Evolutionary conservation across 164 flowering plant species (phyloP), one percentile per base, ranked within the genome.

Genomic region (Vitis labrusca): DNA sequence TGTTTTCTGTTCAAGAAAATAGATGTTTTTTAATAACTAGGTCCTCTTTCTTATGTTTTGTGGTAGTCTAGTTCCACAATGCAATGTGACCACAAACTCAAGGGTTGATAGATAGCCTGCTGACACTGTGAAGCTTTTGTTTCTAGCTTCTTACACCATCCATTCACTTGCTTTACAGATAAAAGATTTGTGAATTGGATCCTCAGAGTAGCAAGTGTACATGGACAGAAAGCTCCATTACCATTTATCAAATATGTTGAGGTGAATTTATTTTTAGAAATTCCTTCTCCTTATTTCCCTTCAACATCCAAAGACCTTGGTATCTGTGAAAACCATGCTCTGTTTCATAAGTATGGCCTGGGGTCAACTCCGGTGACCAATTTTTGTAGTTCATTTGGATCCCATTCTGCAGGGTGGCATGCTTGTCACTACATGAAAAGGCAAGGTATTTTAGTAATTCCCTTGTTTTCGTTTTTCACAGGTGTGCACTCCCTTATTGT

Each of bases 221-320:
- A 95, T 84, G 97, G 94, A 72, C 79, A 72, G 56, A 91, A 70
- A 77, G 91, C 90, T 53, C 92, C 87, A 70, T 70, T 95, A 77
- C 92, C 98, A 63, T 95, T 95, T 72, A 78, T 95, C 69, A 84
- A 85, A 74, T 88, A 93, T 70, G 82, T 91, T 61, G 95, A 91
- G 91, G 99, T 92, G 76, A 75, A 65, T 48, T 30, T 16, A 10
- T 12, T 55, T n/a, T 10, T 44, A 17, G 27, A 30, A 19, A 55
- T 27, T 52, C 59, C 44, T 37, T 37, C 8, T 37, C 7, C 44
- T 37, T 37, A 37, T 37, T 37, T 37, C 44, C 44, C 44, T 37
- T 37, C 44, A 37, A 37, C 1, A 37, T 37, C 7, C 44, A 16
- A 61, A 59, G 19, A 19, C 23, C 50, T 14, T 44, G 16, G 5